phyloP scores from a whole-genome alignment of 768 basidiomycete species.

The Piloderma croceum region DNA sequence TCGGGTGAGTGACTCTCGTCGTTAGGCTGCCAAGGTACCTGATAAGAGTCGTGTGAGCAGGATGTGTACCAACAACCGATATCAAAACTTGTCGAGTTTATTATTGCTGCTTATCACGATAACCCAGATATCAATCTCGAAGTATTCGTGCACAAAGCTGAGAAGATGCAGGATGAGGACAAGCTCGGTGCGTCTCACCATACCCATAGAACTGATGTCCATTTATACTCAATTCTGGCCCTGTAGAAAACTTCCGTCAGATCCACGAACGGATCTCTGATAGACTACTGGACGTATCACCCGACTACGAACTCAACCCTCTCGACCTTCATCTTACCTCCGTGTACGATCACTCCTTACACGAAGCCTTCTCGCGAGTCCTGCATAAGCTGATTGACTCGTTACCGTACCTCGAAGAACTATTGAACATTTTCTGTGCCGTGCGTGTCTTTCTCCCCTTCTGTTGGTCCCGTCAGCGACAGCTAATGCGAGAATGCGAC shows the following conservation, averaged over 20 bases:
- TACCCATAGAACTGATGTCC: not conserved
- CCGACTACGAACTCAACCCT: constrained; percentile 73
- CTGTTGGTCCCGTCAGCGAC: constrained; percentile 5
- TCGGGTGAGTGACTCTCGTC: constrained; percentile 50
- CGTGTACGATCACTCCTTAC: constrained; percentile 86
- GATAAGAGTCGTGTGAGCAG: too few relatives aligned
- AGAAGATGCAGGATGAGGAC: constrained; percentile 87
- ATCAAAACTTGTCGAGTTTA: constrained; percentile 74
- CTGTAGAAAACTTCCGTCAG: constrained; percentile 81
- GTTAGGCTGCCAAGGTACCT: constrained; percentile 1
- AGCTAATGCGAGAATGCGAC: constrained; percentile 3
- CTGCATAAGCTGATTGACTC: constrained; percentile 83
- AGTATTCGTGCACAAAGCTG: constrained; percentile 94
- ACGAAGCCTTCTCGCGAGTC: constrained; percentile 88
- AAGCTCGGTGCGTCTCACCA: constrained; percentile 59
- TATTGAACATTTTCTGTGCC: constrained; percentile 81
- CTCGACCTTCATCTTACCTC: constrained; percentile 90
- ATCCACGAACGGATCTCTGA: constrained; percentile 85
- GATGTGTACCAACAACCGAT: constrained; percentile 84
- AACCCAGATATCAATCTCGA: constrained; percentile 79
- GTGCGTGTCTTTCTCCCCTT: constrained; percentile 32
- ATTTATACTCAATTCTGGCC: not conserved
- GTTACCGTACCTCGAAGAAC: constrained; percentile 78
- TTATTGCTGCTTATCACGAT: constrained; percentile 67
- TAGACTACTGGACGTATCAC: constrained; percentile 67